Evolutionary conservation across 192 early-diverging fungal species (phyloP).

Genomic region (Diversispora epigaea): DNA sequence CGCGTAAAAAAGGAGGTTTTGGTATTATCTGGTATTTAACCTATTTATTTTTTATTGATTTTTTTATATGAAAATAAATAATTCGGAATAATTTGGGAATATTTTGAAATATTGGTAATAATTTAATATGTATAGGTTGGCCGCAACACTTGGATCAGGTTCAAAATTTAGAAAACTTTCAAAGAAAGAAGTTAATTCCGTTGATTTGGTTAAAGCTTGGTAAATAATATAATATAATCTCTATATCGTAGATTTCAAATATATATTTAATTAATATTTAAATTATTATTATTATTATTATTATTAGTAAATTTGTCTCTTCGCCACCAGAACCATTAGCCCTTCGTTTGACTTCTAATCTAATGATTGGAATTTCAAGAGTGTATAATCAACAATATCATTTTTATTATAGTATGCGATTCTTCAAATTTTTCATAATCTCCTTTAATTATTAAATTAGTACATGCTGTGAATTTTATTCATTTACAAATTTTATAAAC

Average conservation of each 20-base stretch:
- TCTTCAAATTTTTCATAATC: not conserved
- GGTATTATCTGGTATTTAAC: conserved; percentile 51
- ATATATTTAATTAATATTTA: not conserved
- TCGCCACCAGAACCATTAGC: conserved; percentile 57
- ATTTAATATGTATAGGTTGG: conserved; percentile 40
- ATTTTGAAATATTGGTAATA: not conserved
- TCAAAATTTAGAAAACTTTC: conserved; percentile 53
- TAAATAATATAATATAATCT: conserved; percentile 1
- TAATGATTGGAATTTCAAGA: conserved; percentile 58
- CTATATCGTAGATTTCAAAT: not conserved
- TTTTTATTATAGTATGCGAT: conserved; percentile 51
- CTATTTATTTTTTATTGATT: not conserved
- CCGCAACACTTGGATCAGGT: conserved; percentile 52
- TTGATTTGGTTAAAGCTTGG: conserved; percentile 55
- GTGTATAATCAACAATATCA: conserved; percentile 55
- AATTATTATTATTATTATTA: not conserved
- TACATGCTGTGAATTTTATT: not conserved
- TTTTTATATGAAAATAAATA: not conserved
- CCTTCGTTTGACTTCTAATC: conserved; percentile 55
- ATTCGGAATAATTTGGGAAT: not conserved
- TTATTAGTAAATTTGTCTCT: conserved; percentile 37
- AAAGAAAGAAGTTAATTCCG: conserved; percentile 54
- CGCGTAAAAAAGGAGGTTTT: conserved; percentile 47
- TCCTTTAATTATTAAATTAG: not conserved
- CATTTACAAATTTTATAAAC: not conserved